Base-by-base conservation (phyloP, 202 grass and related monocot species). In the Hordeum pubiflorum region DNA sequence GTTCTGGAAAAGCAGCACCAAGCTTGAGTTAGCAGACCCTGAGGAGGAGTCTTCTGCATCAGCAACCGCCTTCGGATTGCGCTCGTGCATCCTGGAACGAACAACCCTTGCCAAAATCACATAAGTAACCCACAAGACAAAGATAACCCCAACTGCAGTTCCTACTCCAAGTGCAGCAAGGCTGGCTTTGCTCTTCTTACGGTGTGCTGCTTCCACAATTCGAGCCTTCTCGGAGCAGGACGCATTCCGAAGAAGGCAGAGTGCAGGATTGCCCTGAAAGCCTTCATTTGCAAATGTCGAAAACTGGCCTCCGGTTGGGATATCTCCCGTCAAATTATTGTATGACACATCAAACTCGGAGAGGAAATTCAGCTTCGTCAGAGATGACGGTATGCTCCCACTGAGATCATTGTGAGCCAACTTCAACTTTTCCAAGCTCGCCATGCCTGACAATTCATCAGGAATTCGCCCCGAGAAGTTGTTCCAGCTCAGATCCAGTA, bases 1-100 rank as follows among this genome's bases (percentile, higher is more conserved):
- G 86, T 91, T 93, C 65, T 98, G 92, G 84, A 98, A 98, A 69
- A 98, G 87, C 18, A 98, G 86, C 57, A 95, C 96, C 69, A 98
- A 67, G 56, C 82, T 91, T 7, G 92, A 93, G 24, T 57, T 82
- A 10, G 77, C 77, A n/a, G 75, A 89, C 43, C 91, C 95, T n/a
- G 87, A 91, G 69, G 87, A 93, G 69, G 57, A 89, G 58, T 95
- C 92, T 68, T 98, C 96, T 4, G 85, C 92, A 81, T 95, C 89
- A 7, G 92, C 95, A 58, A 98, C 92, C 3, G 88, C 96, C 85
- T 93, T 98, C 1, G 88, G 78, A 60, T 91, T 95, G 43, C 63
- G 70, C 77, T 98, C 88, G 29, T 82, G 87, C 80, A 79, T 87
- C 69, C 88, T 88, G 29, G 77, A 82, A 54, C 59, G 80, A 73